Conservation (phyloP, 148 eudicot species). For the Fagopyrum tataricum region DNA sequence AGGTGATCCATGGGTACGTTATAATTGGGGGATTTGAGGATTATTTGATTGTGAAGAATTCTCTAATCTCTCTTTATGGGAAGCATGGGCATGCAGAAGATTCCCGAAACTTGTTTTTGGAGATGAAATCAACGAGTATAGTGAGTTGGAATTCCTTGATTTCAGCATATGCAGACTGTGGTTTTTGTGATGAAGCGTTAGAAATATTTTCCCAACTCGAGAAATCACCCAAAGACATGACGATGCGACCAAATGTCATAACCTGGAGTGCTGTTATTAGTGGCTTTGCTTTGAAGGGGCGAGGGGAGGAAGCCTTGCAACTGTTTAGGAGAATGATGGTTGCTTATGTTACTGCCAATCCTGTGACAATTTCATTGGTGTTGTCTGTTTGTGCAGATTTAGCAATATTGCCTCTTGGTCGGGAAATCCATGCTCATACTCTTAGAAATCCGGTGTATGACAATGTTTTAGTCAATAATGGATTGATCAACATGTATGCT, state of each 20-base stretch:
- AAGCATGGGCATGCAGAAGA: conserved; percentile 31
- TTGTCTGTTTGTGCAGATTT: conserved; percentile 51
- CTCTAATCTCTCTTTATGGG: conserved; percentile 51
- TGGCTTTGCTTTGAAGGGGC: conserved; percentile 24
- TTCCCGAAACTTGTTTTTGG: conserved; percentile 38
- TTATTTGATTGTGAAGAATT: conserved; percentile 39
- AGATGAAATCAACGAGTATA: conserved; percentile 35
- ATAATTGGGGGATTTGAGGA: conserved; percentile 41
- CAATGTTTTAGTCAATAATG: conserved; percentile 35
- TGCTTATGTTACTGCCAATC: conserved; percentile 34
- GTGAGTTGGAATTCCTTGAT: conserved; percentile 64
- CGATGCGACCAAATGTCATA: conserved; percentile 44
- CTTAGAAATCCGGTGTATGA: conserved; percentile 21
- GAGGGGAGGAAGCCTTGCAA: conserved; percentile 23
- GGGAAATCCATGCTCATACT: conserved; percentile 48
- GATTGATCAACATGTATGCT: conserved; percentile 53
- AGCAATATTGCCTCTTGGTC: conserved; percentile 38
- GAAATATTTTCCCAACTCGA: conserved; percentile 33
- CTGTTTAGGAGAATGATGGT: conserved; percentile 50
- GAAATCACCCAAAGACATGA: conserved; percentile 15
- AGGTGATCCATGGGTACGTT: conserved; percentile 39
- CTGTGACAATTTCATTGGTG: conserved; percentile 35
- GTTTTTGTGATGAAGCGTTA: conserved; percentile 52
- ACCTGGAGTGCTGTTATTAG: conserved; percentile 35
- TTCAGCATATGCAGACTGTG: conserved; percentile 50